These are phyloP conservation scores for Lentinula guzmanii DNA, from an alignment of 768 basidiomycete species.

Conservation along the genomic window DNA sequence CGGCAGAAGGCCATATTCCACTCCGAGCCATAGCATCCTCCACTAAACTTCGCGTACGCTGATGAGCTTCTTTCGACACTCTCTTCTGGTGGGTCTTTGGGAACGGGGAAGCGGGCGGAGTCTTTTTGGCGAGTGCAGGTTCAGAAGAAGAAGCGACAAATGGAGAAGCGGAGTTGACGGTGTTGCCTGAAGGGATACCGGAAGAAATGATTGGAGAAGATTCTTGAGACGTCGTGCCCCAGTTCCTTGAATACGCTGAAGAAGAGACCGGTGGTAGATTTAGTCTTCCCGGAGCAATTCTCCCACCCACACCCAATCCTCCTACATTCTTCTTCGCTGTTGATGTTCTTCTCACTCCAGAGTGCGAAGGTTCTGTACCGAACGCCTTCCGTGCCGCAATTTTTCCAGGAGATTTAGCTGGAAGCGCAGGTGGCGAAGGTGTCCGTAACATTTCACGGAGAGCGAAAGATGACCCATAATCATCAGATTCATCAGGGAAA, in stretches of 20 bases:
- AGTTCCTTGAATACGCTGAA: not conserved
- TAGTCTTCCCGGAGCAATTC: not conserved
- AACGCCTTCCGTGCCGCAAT: conserved; percentile 2
- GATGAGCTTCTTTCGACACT: conserved; percentile 36
- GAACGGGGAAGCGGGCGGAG: conserved; percentile 11
- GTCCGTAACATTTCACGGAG: conserved; percentile 26
- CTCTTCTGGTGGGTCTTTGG: conserved; percentile 15
- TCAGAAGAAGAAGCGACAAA: not conserved
- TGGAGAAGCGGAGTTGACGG: not conserved
- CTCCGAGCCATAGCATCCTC: conserved; percentile 47
- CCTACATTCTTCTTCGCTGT: not conserved
- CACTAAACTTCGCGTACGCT: conserved; percentile 53
- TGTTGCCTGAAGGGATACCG: not conserved
- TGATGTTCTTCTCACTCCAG: conserved; percentile 4
- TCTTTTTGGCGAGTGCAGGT: not conserved
- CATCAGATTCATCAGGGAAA: conserved; percentile 13
- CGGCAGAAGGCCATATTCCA: conserved; percentile 31
- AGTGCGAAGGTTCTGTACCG: not conserved
- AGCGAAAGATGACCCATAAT: conserved; percentile 29
- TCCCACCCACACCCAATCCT: not conserved
- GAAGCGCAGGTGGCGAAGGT: conserved; percentile 41
- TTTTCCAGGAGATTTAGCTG: conserved; percentile 22
- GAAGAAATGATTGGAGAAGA: not conserved
- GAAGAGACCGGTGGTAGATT: not conserved
- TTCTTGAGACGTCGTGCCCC: not conserved